Evolutionary conservation across 441 rosid species (phyloP), one percentile per base, ranked within the genome.

Genomic region (Raphanus hybrid): DNA sequence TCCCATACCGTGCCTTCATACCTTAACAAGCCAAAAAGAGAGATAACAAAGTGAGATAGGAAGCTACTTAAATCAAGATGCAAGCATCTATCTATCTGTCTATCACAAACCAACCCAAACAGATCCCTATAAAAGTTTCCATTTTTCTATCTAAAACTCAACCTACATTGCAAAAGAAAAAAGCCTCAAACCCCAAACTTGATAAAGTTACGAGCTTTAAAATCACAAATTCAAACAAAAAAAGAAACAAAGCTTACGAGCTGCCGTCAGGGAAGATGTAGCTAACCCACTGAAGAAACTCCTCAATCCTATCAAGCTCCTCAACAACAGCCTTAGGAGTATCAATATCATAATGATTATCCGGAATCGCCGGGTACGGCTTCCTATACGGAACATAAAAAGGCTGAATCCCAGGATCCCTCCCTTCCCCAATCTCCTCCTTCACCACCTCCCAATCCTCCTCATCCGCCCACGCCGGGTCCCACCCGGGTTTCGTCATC

Each of bases 1-100:
- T 92, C 96, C 97, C 96, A 94, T 27, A 94, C 87, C 12, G 97
- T 91, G 35, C 98, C 97, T 89, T 92, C 96, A 65, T 92, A 92
- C 85, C 98, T 93, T 78, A 27, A 74, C 12, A 16, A 75, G n/a
- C 76, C 80, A 35, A 70, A 48, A n/a, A 18, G 14, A 55, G 20
- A 74, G n/a, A 69, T 1, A 10, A 58, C 2, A 74, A 15, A 32
- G 14, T 75, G 34, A 75, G 71, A 70, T 26, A 65, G 4, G 6
- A 80, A 48, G 67, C 75, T 54, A 52, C 27, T 59, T 16, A 68
- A 7, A 68, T 48, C 64, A 60, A 29, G 50, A 73, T 8, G 41
- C 18, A 35, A 78, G 45, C 39, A 67, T 39, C 8, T 11, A 11
- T 0, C 18, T 14, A 1, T 63, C 18, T 14, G 0, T 63, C 32